These are phyloP conservation scores for Metschnikowia bowlesiae DNA, from an alignment of 805 yeast species.

Conservation along the genomic window DNA sequence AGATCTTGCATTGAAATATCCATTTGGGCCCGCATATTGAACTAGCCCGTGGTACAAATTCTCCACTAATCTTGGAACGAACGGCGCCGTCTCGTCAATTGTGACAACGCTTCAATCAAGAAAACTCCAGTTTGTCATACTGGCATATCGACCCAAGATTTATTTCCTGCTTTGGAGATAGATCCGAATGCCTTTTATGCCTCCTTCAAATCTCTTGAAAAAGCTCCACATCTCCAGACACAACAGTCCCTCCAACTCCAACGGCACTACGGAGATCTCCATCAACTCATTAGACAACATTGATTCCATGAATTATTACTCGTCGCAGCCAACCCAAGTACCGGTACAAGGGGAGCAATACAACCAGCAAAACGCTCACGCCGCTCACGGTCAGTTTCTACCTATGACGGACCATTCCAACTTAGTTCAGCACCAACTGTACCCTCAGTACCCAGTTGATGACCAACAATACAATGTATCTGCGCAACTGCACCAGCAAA, in stretches of 20 bases:
- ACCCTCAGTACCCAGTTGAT: slow-evolving; percentile 1
- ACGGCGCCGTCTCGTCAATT: background rate
- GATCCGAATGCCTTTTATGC: slow-evolving; percentile 9
- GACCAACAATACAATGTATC: background rate
- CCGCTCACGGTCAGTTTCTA: background rate
- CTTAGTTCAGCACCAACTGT: slow-evolving; percentile 2
- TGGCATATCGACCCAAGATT: background rate
- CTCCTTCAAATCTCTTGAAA: slow-evolving; percentile 14
- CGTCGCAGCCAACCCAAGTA: background rate
- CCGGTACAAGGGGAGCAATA: slow-evolving; percentile 2
- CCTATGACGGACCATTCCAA: background rate
- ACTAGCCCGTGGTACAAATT: background rate
- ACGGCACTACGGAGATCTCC: slow-evolving; percentile 7
- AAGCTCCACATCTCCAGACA: slow-evolving; percentile 16
- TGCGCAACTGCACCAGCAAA: slow-evolving; percentile 2
- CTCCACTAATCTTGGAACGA: background rate
- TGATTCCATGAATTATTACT: slow-evolving; percentile 14
- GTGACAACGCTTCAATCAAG: too few species aligned
- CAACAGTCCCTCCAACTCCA: slow-evolving; percentile 4
- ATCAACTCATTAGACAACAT: slow-evolving; percentile 12
- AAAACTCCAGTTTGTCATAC: background rate
- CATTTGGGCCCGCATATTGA: background rate
- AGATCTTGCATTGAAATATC: background rate
- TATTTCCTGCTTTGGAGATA: background rate
- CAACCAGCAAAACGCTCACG: slow-evolving; percentile 1